These are phyloP conservation scores for Yamadazyma sp. DNA, from an alignment of 805 yeast genomes.

Conservation along the genomic window DNA sequence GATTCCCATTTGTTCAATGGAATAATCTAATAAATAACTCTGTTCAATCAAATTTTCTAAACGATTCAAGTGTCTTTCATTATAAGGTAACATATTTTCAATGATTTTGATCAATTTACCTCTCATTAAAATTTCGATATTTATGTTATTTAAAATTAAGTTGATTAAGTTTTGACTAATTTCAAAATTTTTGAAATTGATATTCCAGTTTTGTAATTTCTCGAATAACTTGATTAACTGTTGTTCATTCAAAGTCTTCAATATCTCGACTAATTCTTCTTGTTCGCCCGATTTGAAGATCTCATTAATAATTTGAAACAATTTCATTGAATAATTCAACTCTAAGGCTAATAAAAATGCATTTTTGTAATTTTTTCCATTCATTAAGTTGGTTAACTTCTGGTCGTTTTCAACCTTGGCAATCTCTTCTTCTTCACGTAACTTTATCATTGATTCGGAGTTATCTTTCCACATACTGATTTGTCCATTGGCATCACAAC, in stretches of 20 bases:
- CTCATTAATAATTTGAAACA: constrained; percentile 71
- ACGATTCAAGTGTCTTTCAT: constrained; percentile 78
- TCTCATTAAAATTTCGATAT: constrained; percentile 54
- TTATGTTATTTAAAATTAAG: constrained; percentile 56
- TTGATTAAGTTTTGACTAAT: constrained; percentile 76
- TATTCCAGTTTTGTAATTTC: constrained; percentile 92
- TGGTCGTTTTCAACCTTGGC: constrained; percentile 83
- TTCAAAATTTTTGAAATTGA: constrained; percentile 75
- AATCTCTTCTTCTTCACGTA: constrained; percentile 51
- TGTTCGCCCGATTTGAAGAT: constrained; percentile 53
- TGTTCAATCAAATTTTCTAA: constrained; percentile 80
- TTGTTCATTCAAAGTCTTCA: constrained; percentile 54
- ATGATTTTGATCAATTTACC: constrained; percentile 66
- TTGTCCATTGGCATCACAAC: constrained; percentile 95
- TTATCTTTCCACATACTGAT: constrained; percentile 87
- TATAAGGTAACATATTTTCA: constrained; percentile 82
- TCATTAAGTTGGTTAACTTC: constrained; percentile 70
- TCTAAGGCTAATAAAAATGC: constrained; percentile 86
- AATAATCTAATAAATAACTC: constrained; percentile 81
- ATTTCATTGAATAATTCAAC: constrained; percentile 84
- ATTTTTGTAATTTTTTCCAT: constrained; percentile 75
- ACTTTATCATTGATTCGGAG: constrained; percentile 65
- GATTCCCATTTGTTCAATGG: constrained; percentile 75
- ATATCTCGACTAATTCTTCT: constrained; percentile 57
- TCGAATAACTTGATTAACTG: constrained; percentile 61